A percentile compares a stretch with the other conserved stretches of the same genome.
These are phyloP conservation scores for Hibiscus tridactylites DNA, from an alignment of 345 rosid species.

Conservation along the genomic window DNA sequence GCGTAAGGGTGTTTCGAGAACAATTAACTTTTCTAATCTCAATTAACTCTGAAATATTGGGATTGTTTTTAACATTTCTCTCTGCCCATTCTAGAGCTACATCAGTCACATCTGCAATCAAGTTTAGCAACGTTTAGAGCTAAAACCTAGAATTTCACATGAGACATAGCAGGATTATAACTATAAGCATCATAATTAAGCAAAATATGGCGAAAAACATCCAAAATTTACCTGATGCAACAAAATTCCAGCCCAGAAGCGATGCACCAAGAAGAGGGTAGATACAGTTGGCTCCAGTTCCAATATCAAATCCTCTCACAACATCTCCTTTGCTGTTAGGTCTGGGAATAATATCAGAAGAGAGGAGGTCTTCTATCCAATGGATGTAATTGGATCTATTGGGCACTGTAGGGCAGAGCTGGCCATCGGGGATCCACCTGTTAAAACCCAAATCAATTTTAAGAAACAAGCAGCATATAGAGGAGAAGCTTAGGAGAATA, in stretches of 20 bases:
- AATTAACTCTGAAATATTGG: constrained; percentile 49
- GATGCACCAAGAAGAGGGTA: constrained; percentile 93
- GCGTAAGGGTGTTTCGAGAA: constrained; percentile 11
- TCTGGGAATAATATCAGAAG: constrained; percentile 46
- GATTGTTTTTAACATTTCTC: constrained; percentile 65
- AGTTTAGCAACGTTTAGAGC: constrained; percentile 1
- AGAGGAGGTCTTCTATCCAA: constrained; percentile 84
- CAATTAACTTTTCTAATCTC: constrained; percentile 56
- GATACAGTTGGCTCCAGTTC: constrained; percentile 91
- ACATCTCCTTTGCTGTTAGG: constrained; percentile 14
- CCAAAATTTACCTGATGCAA: constrained; percentile 56
- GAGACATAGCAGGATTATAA: not conserved
- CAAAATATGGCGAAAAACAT: not conserved
- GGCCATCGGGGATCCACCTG: constrained; percentile 98
- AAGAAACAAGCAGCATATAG: not conserved
- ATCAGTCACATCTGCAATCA: constrained; percentile 61
- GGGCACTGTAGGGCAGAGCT: constrained; percentile 92
- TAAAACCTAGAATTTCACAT: not conserved
- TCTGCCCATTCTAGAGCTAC: constrained; percentile 91
- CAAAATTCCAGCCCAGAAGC: constrained; percentile 72
- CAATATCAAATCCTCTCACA: constrained; percentile 87
- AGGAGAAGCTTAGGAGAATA: constrained; percentile 9
- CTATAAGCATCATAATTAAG: not conserved
- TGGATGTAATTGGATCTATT: constrained; percentile 88
- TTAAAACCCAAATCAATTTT: not conserved